Conservation (phyloP, 2,329 filamentous ascomycete genomes). For the Penicillium sp. region DNA sequence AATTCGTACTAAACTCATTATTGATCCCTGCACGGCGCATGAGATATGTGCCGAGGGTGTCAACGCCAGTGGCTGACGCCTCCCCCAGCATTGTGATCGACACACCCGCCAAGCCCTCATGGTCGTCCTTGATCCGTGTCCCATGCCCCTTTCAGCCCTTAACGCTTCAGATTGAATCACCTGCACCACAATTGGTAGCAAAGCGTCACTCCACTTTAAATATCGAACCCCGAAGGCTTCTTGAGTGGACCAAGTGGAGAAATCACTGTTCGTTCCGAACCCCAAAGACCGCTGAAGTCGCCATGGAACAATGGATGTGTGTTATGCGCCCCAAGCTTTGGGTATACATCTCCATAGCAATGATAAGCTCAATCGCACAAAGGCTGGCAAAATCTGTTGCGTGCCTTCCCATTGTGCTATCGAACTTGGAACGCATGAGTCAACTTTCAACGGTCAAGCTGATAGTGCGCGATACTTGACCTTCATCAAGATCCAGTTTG, state of each 20-base stretch:
- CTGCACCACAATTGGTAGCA: background rate
- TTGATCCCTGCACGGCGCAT: background rate
- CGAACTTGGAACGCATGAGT: background rate
- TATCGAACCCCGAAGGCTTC: background rate
- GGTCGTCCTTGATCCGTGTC: slow-evolving; percentile 11
- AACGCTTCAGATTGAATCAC: slow-evolving; percentile 5
- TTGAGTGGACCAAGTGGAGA: background rate
- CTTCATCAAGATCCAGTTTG: background rate
- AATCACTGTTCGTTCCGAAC: background rate
- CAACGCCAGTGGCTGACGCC: background rate
- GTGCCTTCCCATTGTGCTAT: background rate
- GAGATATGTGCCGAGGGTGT: background rate
- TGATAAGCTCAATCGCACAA: background rate
- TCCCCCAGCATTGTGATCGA: slow-evolving; percentile 1
- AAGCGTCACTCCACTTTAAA: background rate
- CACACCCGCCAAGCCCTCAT: slow-evolving; percentile 5
- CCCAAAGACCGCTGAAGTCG: background rate
- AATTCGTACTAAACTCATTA: background rate
- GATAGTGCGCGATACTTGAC: background rate
- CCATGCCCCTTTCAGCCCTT: background rate
- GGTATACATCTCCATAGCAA: background rate
- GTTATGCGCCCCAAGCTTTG: background rate
- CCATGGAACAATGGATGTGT: background rate
- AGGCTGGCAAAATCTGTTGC: background rate
- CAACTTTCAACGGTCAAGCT: background rate